Conservation (phyloP, 2,329 filamentous ascomycete genomes). For the Aspergillus niger region DNA sequence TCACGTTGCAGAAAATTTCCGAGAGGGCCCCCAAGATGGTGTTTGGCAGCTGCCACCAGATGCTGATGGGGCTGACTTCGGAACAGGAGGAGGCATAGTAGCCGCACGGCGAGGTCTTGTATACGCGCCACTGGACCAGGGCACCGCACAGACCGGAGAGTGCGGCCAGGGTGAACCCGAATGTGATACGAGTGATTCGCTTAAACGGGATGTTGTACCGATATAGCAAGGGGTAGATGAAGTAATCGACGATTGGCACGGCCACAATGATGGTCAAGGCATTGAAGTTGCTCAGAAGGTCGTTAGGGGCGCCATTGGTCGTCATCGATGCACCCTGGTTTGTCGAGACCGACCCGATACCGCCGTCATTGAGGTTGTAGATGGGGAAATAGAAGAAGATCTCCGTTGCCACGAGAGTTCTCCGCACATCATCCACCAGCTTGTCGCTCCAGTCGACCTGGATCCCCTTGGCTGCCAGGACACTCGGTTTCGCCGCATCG, state of each 20-base stretch:
- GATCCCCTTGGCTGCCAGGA: slow-evolving; percentile 31
- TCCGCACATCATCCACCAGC: slow-evolving; percentile 39
- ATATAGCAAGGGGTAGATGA: slow-evolving; percentile 51
- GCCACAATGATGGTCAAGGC: slow-evolving; percentile 51
- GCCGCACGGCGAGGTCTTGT: slow-evolving; percentile 50
- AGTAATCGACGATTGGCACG: slow-evolving; percentile 52
- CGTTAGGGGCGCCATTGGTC: slow-evolving; percentile 55
- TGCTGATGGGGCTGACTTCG: slow-evolving; percentile 42
- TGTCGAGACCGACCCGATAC: slow-evolving; percentile 53
- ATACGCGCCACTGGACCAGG: slow-evolving; percentile 50
- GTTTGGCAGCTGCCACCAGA: slow-evolving; percentile 49
- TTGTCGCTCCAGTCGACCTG: slow-evolving; percentile 37
- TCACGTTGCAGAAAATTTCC: slow-evolving; percentile 48
- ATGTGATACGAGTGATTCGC: slow-evolving; percentile 53
- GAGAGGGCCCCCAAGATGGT: slow-evolving; percentile 41
- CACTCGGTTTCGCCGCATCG: slow-evolving; percentile 38
- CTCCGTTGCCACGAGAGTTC: slow-evolving; percentile 36
- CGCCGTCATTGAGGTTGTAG: slow-evolving; percentile 45
- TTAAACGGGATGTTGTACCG: slow-evolving; percentile 49
- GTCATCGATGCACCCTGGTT: slow-evolving; percentile 53
- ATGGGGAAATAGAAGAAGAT: slow-evolving; percentile 45
- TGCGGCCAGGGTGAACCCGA: slow-evolving; percentile 54
- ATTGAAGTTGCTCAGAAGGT: slow-evolving; percentile 55
- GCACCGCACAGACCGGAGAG: slow-evolving; percentile 44
- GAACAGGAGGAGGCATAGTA: slow-evolving; percentile 43